Evolutionary conservation across 805 yeast genomes (phyloP), one percentile per base, ranked within the genome.

Genomic region (Candida yuanshanica): DNA sequence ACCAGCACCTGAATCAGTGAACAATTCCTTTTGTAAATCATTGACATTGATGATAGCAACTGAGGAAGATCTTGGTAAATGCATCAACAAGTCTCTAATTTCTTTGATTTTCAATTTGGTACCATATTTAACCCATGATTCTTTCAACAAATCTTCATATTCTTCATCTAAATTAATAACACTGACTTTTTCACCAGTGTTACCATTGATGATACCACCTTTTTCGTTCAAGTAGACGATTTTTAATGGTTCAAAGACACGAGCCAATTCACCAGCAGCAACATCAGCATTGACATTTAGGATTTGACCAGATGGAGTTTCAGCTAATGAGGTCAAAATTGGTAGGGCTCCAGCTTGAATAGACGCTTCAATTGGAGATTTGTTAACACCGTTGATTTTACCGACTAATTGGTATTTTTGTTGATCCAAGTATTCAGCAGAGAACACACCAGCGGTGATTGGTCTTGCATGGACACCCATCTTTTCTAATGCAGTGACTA

Each of bases 1-100:
- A 60, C 99, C 99, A 23, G 99, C 99, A 65, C 99, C 99, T 14
- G 96, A 84, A 64, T 93, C 99, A 32, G 99, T 93, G 68, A 93
- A 93, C 58, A 93, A 77, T 66, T 93, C 99, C 63, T 91, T 93
- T 68, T 93, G 98, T 58, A 93, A 75, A 62, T 93, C 97, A 55
- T 86, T 78, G 35, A 93, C 97, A 52, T 91, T 86, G 55, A 93
- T 93, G 61, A 93, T 93, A 34, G 99, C 99, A 37, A 93, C 99
- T 5, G 97, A 89, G 1, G 97, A 89, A 4, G 97, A 87, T 64
- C 98, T 81, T 45, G 99, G 99, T 62, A 93, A 75, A 61, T 83
- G 90, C 68, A 86, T 91, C 60, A 93, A 77, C 59, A 93, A 75
- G 57, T 93, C 99, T 64, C 87, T 89, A 64, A 93, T 93, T 67